These are phyloP conservation scores for Amyloporia xantha DNA, from an alignment of 768 basidiomycete genomes.

Conservation along the genomic window DNA sequence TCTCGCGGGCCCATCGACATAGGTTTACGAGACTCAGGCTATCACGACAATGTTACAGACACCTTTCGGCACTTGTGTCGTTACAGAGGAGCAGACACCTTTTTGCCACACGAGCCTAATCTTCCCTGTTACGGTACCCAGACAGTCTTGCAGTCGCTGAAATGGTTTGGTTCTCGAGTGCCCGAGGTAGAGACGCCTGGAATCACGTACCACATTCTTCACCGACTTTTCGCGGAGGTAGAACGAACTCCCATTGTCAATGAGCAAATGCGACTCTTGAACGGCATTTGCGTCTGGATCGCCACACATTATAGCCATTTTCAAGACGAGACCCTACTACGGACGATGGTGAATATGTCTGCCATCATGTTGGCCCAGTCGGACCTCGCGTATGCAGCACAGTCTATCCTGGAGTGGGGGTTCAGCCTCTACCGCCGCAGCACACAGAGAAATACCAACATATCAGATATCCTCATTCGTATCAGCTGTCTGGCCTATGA, in stretches of 20 bases:
- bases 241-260: conserved; percentile 68
- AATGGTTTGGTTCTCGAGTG: conserved; percentile 48
- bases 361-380: conserved; percentile 57
- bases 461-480: conserved; percentile 66
- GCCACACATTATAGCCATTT: conserved; percentile 53
- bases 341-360: conserved; percentile 61
- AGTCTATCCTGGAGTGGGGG: conserved; percentile 77
- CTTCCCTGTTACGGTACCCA: conserved; percentile 49
- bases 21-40: conserved; percentile 35
- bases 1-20: conserved; percentile 41
- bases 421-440: conserved; percentile 44
- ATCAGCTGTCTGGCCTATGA: conserved; percentile 57
- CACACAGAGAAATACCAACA: conserved; percentile 38
- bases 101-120: conserved; percentile 56
- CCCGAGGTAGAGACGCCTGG: conserved; percentile 41
- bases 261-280: conserved; percentile 73
- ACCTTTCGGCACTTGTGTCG: conserved; percentile 46
- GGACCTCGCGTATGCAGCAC: conserved; percentile 61
- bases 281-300: conserved; percentile 69
- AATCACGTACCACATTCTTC: conserved; percentile 71
- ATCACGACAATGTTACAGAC: conserved; percentile 30
- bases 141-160: conserved; percentile 47
- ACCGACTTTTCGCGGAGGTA: conserved; percentile 62
- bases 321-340: conserved; percentile 51
- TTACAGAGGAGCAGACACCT: conserved; percentile 43